Percentiles rank a stretch among this genome's conserved stretches.
These are phyloP conservation scores for Trypanosoma caninum DNA, from an alignment of 208 protist genomes.

Conservation along the genomic window DNA sequence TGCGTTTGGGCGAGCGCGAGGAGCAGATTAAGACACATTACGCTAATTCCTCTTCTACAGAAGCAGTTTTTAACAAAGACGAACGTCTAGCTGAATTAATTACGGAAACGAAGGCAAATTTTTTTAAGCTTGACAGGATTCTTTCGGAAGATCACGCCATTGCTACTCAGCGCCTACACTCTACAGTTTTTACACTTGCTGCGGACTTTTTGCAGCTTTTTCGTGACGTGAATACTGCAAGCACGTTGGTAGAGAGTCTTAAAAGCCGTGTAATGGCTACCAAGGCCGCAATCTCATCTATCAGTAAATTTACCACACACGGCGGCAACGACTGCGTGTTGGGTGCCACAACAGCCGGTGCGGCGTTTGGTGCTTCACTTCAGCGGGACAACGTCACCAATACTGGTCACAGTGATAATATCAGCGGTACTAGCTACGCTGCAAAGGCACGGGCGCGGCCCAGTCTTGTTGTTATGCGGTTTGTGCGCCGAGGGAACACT, in stretches of 20 bases:
- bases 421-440: background rate
- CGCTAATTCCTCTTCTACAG: slow-evolving; percentile 21
- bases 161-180: slow-evolving; percentile 56
- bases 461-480: slow-evolving; percentile 18
- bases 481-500: background rate
- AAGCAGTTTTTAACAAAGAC: slow-evolving; percentile 63
- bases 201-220: slow-evolving; percentile 82
- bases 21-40: slow-evolving; percentile 47
- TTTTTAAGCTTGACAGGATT: slow-evolving; percentile 68
- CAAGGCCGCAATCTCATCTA: slow-evolving; percentile 73
- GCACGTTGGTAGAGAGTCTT: slow-evolving; percentile 64
- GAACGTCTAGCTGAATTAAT: slow-evolving; percentile 56
- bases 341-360: background rate
- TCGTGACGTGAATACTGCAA: slow-evolving; percentile 72
- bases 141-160: slow-evolving; percentile 71
- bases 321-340: slow-evolving; percentile 21
- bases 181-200: slow-evolving; percentile 67
- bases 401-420: background rate
- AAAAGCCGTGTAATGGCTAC: slow-evolving; percentile 84
- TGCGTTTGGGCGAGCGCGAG: slow-evolving; percentile 42
- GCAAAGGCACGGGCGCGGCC: slow-evolving; percentile 5
- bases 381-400: background rate
- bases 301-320: slow-evolving; percentile 67
- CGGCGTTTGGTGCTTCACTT: slow-evolving; percentile 8
- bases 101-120: slow-evolving; percentile 52